Base-by-base conservation (phyloP, 805 yeast genomes). In the Zygotorulaspora danielsina region DNA sequence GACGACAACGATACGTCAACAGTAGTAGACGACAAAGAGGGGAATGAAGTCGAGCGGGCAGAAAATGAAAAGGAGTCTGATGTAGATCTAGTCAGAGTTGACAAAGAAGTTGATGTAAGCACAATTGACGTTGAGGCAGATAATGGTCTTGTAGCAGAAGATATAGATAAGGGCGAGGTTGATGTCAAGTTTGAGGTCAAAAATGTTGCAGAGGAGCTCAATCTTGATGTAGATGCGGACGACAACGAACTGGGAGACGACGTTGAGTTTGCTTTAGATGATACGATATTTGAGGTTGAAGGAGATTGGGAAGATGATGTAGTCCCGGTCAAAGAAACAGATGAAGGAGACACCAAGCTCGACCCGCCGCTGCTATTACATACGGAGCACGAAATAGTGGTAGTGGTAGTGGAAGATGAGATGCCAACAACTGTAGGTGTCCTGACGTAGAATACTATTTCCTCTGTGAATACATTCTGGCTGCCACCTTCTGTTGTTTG, bases 401-500 rank as follows among this genome's bases (percentile, higher is more conserved):
- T 32, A 11, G 25, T 16, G 18, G 34, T 19, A 12, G 34, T 19
- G 20, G 26, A n/a, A 19, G 6, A n/a, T 7, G 34, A 10, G 20
- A 11, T 25, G 2, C 8, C 25, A 17, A 19, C 11, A 6, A 41
- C 32, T 4, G 45, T 16, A 18, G 53, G 44, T 6, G 51, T 45
- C 22, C 47, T 40, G 17, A 48, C 45, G 29, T 42, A 40, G 36
- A 37, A 40, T 19, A 48, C 36, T 6, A 45, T 38, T 30, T 46
- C 51, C 13, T 45, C 36, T 12, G 50, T 49, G 7, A 37, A 15
- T 3, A 19, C 12, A 17, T 39, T 42, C 10, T 38, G 32, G 4
- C 47, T 49, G 9, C 36, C 36, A 6, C 46, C 41, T 4, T 9
- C 18, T 4, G 52, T 42, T n/a, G 48, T 30, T 5, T 44, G 50